Evolutionary conservation across 2,329 filamentous ascomycete genomes (phyloP).

Genomic region (Arthroderma sp.): DNA sequence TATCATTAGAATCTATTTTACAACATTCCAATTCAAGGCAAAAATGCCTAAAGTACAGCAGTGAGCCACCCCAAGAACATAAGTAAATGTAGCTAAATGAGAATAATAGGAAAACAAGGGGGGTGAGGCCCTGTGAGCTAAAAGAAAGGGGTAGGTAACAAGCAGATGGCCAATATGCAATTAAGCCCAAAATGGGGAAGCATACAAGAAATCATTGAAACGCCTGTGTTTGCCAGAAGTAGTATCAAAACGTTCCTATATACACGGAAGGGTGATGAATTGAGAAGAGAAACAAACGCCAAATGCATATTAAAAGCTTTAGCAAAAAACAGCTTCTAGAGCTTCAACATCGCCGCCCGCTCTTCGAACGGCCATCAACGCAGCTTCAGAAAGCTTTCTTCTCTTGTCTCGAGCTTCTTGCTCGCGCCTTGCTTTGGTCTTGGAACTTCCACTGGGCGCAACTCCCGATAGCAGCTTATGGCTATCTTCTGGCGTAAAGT

Average conservation of each 20-base stretch:
- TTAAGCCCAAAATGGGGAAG: neutral
- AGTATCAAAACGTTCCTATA: neutral
- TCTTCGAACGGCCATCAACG: constrained; percentile 33
- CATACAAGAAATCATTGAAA: neutral
- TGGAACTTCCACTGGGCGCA: constrained; percentile 77
- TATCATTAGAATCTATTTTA: neutral
- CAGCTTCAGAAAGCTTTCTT: constrained; percentile 34
- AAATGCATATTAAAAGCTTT: constrained; percentile 8
- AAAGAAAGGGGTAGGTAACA: neutral
- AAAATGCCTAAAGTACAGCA: neutral
- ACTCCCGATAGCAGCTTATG: constrained; percentile 74
- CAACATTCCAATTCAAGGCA: neutral
- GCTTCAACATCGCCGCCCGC: constrained; percentile 37
- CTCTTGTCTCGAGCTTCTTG: constrained; percentile 73
- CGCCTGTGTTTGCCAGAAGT: neutral
- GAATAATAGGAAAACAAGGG: neutral
- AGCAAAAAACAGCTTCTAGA: constrained; percentile 31
- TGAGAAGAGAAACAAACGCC: neutral
- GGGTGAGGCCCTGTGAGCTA: neutral
- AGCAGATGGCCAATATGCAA: neutral
- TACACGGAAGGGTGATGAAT: neutral
- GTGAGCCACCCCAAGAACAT: neutral
- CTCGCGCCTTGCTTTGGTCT: constrained; percentile 88
- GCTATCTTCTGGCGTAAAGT: constrained; percentile 74
- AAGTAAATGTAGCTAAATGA: neutral